Conservation (phyloP, 352 stramenopile species). For the Globisporangium irregulare region DNA sequence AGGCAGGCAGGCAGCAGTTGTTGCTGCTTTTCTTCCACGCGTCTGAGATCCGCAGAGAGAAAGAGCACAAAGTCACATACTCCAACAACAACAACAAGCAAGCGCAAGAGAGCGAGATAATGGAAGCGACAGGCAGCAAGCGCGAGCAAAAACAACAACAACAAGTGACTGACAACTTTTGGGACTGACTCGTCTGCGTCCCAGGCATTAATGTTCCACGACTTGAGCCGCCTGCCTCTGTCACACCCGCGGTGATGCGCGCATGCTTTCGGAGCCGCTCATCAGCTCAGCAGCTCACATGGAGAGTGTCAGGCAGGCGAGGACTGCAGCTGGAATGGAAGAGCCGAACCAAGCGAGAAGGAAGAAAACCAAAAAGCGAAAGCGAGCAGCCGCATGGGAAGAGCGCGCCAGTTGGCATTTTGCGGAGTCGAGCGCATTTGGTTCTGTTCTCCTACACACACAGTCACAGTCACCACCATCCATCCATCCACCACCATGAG, state of each 20-base stretch:
- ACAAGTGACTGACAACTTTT: neutral
- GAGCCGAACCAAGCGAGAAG: neutral
- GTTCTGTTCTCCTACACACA: neutral
- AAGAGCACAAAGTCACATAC: neutral
- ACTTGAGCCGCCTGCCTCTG: neutral
- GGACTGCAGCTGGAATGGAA: neutral
- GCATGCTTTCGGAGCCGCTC: neutral
- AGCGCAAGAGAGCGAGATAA: neutral
- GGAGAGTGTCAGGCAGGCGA: neutral
- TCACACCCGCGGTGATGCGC: neutral
- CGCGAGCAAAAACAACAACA: neutral
- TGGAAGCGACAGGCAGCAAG: neutral
- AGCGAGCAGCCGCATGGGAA: conserved; percentile 2
- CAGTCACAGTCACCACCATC: neutral
- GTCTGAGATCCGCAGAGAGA: neutral
- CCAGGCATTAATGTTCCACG: neutral
- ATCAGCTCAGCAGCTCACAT: conserved; percentile 1
- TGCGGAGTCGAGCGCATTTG: conserved; percentile 11
- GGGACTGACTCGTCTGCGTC: neutral
- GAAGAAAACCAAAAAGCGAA: neutral
- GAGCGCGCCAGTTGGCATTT: conserved; percentile 16
- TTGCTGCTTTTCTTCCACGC: neutral
- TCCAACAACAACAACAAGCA: neutral
- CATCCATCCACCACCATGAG: conserved; percentile 9
- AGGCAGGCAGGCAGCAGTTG: too few relatives aligned